Evolutionary conservation across 2,329 filamentous ascomycete genomes (phyloP).

Genomic region (Arthrobotrys musiformis): DNA sequence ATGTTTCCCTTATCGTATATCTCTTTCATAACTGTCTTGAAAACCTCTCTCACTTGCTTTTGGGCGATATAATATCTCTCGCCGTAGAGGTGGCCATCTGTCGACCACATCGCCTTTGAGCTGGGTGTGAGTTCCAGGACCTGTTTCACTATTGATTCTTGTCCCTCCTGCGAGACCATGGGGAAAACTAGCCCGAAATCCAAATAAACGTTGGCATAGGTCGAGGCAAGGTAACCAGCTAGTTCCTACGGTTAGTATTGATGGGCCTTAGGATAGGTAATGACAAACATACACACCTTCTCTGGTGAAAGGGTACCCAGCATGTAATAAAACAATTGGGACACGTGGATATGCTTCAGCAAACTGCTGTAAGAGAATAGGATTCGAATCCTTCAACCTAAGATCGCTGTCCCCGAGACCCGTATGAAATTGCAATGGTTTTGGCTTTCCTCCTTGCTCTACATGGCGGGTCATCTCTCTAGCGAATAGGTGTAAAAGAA

Average conservation of each 20-base stretch:
- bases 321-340: slow-evolving; percentile 81
- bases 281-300: slow-evolving; percentile 64
- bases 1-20: slow-evolving; percentile 74
- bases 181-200: slow-evolving; percentile 87
- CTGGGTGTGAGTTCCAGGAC: slow-evolving; percentile 70
- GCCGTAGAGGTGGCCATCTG: slow-evolving; percentile 57
- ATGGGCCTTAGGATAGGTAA: background rate
- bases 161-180: slow-evolving; percentile 78
- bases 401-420: slow-evolving; percentile 85
- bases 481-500: slow-evolving; percentile 57
- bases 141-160: slow-evolving; percentile 76
- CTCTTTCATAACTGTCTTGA: slow-evolving; percentile 66
- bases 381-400: slow-evolving; percentile 74
- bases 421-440: slow-evolving; percentile 85
- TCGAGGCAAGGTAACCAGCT: slow-evolving; percentile 78
- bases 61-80: slow-evolving; percentile 58
- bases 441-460: slow-evolving; percentile 68
- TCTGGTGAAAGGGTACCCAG: slow-evolving; percentile 81
- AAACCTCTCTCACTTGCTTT: slow-evolving; percentile 70
- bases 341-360: slow-evolving; percentile 76
- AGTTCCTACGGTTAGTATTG: background rate
- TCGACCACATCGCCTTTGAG: slow-evolving; percentile 59
- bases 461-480: slow-evolving; percentile 60
- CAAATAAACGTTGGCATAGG: slow-evolving; percentile 82
- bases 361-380: slow-evolving; percentile 78